Conservation (phyloP, 768 basidiomycete species). For the Auricularia sp. region DNA sequence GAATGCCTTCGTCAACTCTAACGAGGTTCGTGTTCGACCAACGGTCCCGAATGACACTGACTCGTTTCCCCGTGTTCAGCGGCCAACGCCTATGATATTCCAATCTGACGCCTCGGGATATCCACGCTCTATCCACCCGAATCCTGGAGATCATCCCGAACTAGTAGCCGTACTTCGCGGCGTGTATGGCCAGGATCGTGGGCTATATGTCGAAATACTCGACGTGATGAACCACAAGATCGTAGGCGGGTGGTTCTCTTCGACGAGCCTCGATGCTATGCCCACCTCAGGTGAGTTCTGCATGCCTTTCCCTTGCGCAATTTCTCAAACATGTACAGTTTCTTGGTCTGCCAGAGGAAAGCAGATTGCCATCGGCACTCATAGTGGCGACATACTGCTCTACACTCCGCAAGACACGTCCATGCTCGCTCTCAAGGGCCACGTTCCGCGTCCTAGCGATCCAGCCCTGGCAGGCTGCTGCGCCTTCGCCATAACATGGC, state of each 20-base stretch:
- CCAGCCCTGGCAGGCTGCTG: slow-evolving; percentile 30
- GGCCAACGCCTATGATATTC: not conserved
- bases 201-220: slow-evolving; percentile 8
- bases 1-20: not conserved
- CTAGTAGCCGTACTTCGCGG: slow-evolving; percentile 11
- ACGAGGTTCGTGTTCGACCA: not conserved
- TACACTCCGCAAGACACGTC: slow-evolving; percentile 48
- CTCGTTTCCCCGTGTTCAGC: not conserved
- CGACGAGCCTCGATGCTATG: slow-evolving; percentile 24
- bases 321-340: slow-evolving; percentile 30
- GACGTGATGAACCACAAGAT: slow-evolving; percentile 5
- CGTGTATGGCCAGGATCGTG: slow-evolving; percentile 3
- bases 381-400: slow-evolving; percentile 59
- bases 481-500: slow-evolving; percentile 52
- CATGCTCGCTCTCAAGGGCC: slow-evolving; percentile 35
- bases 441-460: slow-evolving; percentile 44
- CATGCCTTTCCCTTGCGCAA: not conserved
- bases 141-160: slow-evolving; percentile 10
- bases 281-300: slow-evolving; percentile 49
- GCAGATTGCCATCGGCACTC: slow-evolving; percentile 66
- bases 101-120: slow-evolving; percentile 3
- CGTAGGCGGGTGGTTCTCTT: slow-evolving; percentile 7
- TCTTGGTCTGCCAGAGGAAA: slow-evolving; percentile 85
- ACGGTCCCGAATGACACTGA: not conserved
- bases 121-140: slow-evolving; percentile 7